Evolutionary conservation across 768 basidiomycete genomes (phyloP).

Genomic region (Cystofilobasidium bisporidii): DNA sequence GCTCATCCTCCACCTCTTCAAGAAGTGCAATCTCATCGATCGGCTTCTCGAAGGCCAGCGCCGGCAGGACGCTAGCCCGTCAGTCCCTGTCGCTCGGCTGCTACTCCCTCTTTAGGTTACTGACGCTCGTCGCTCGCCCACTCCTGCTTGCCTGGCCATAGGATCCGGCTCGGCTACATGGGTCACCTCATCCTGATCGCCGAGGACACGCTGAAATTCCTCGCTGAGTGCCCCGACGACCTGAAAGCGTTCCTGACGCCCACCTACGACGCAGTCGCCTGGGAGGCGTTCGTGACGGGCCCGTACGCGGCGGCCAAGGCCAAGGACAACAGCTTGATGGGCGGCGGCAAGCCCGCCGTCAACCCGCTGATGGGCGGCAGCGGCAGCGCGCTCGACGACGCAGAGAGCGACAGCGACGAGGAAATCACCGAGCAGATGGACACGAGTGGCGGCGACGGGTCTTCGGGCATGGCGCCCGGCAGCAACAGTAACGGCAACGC

Average conservation of each 20-base stretch:
- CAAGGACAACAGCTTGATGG: slow-evolving; percentile 66
- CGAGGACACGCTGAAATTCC: slow-evolving; percentile 82
- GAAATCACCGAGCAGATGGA: slow-evolving; percentile 25
- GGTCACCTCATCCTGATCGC: slow-evolving; percentile 90
- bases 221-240: slow-evolving; percentile 77
- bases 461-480: background rate
- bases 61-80: slow-evolving; percentile 51
- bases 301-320: slow-evolving; percentile 77
- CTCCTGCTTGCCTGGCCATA: background rate
- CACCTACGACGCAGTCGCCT: slow-evolving; percentile 64
- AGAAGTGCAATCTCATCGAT: slow-evolving; percentile 72
- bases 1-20: slow-evolving; percentile 70
- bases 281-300: slow-evolving; percentile 83
- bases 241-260: slow-evolving; percentile 55
- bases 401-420: slow-evolving; percentile 30
- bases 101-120: background rate
- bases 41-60: slow-evolving; percentile 79
- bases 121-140: no score
- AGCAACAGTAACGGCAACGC: slow-evolving; percentile 40
- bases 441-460: slow-evolving; percentile 22
- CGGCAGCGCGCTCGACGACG: slow-evolving; percentile 31
- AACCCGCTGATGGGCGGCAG: slow-evolving; percentile 14
- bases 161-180: slow-evolving; percentile 75
- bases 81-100: background rate
- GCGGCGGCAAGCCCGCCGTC: slow-evolving; percentile 46